Base-by-base conservation (phyloP, 768 basidiomycete species). In the Thelephora ganbajun region DNA sequence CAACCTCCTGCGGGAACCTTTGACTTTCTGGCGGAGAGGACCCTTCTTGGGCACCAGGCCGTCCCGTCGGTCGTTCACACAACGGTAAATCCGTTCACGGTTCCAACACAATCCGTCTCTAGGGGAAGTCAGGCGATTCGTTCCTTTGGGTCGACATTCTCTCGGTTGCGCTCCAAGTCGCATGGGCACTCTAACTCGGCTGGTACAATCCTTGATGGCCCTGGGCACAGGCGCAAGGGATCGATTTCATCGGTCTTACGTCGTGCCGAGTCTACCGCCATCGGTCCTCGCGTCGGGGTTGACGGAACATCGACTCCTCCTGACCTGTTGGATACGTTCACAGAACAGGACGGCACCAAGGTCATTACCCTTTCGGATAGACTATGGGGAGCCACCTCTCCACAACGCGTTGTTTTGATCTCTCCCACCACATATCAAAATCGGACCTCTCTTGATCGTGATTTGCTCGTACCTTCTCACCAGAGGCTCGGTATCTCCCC, bases 11-110 rank as follows among this genome's bases (percentile, higher is more conserved):
- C 18, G 58, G 56, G 57, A 18, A 55, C 56, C 23, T 54, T 86
- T 43, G 79, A 79, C 48, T 76, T 74, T 53, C 69, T 88, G 43
- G 73, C 83, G 9, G 76, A 80, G 2, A 73, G 77, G 16, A 78
- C 83, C 0, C 67, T 79, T 34, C 66, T 85, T 1, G 84, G 84
- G 3, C 74, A 70, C 53, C 84, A 87, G 63, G 63, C 69, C 37
- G 55, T 71, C 16, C 67, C 76, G 26, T 77, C 80, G 0, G 63
- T 63, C 16, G 56, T 66, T 20, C 59, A 61, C 47, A 50, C 59
- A 48, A 47, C 34, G n/a, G n/a, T n/a, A 51, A 57, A 48, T 57
- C 61, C 43, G 37, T 56, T 35, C 55, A 66, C 37, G 58, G 57
- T 54, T 58, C 66, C 47, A 58, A 63, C 48, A 61, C 59, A 16